Conservation (phyloP, 768 basidiomycete species). For the Rhizopogon sp. region DNA sequence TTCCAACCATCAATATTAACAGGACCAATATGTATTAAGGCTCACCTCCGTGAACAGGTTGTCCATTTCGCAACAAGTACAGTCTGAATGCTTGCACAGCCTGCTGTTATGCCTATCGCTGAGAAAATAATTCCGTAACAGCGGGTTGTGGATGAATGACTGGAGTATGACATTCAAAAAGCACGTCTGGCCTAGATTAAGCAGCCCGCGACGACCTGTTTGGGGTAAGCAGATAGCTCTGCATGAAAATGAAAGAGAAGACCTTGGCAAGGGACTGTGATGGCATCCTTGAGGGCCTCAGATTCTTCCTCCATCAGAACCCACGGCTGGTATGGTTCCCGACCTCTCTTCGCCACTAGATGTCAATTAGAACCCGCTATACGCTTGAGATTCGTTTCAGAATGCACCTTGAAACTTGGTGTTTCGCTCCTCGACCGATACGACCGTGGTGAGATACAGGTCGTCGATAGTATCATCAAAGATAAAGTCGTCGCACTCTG, state of each 20-base stretch:
- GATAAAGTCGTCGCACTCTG: conserved; percentile 70
- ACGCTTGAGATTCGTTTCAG: neutral
- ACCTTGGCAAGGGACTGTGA: conserved; percentile 73
- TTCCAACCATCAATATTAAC: neutral
- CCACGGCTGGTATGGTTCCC: conserved; percentile 51
- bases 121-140: conserved; percentile 85
- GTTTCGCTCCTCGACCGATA: conserved; percentile 56
- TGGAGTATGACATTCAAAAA: conserved; percentile 93
- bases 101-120: conserved; percentile 82
- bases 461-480: conserved; percentile 52
- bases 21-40: neutral
- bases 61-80: conserved; percentile 94
- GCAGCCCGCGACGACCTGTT: conserved; percentile 73
- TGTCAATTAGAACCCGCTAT: neutral
- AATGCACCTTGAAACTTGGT: conserved; percentile 54
- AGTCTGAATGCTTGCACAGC: conserved; percentile 65
- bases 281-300: conserved; percentile 43
- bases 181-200: conserved; percentile 91
- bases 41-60: conserved; percentile 69
- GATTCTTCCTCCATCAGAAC: conserved; percentile 35
- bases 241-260: neutral
- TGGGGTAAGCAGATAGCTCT: neutral
- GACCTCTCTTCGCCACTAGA: conserved; percentile 32
- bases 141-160: conserved; percentile 83
- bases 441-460: conserved; percentile 36